Evolutionary conservation across 1,139 yeast genomes (phyloP).

Genomic region (Kluyveromyces sp.): DNA sequence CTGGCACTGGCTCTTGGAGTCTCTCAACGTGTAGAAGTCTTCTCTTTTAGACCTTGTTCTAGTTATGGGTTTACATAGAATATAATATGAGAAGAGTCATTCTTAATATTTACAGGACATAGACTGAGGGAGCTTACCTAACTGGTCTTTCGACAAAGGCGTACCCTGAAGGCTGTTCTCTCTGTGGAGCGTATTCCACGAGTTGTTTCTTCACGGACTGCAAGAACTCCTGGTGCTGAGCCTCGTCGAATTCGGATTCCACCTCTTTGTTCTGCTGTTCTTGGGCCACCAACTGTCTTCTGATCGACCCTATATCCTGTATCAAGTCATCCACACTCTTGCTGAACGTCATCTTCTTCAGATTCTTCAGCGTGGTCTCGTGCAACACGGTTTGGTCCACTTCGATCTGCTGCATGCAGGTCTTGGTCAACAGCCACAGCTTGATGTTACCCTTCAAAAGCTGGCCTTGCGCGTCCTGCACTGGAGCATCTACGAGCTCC

Average conservation of each 20-base stretch:
- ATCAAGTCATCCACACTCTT: slow-evolving; percentile 17
- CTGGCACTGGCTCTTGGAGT: neutral
- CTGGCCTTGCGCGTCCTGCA: slow-evolving; percentile 15
- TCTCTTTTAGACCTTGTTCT: neutral
- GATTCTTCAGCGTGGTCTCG: slow-evolving; percentile 18
- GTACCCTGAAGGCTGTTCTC: slow-evolving; percentile 2
- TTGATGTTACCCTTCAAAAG: slow-evolving; percentile 29
- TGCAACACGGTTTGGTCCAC: slow-evolving; percentile 4
- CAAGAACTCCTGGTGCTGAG: slow-evolving; percentile 10
- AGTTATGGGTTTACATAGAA: neutral
- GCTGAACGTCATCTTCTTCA: slow-evolving; percentile 21
- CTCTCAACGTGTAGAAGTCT: neutral
- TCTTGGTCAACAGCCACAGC: slow-evolving; percentile 29
- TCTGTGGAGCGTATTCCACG: neutral
- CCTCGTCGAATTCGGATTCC: slow-evolving; percentile 18
- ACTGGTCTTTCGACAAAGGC: slow-evolving; percentile 4
- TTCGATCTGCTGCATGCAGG: slow-evolving; percentile 16
- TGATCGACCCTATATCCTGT: slow-evolving; percentile 19
- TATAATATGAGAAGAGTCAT: no score
- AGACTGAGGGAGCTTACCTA: no score
- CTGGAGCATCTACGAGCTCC: slow-evolving; percentile 74
- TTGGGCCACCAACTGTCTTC: slow-evolving; percentile 17
- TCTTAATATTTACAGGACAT: no score
- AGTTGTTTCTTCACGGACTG: neutral
- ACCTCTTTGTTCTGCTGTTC: slow-evolving; percentile 5